Evolutionary conservation across 768 basidiomycete genomes (phyloP), one percentile per base, ranked within the genome.

Genomic region (Phanerodontia chrysosporium): DNA sequence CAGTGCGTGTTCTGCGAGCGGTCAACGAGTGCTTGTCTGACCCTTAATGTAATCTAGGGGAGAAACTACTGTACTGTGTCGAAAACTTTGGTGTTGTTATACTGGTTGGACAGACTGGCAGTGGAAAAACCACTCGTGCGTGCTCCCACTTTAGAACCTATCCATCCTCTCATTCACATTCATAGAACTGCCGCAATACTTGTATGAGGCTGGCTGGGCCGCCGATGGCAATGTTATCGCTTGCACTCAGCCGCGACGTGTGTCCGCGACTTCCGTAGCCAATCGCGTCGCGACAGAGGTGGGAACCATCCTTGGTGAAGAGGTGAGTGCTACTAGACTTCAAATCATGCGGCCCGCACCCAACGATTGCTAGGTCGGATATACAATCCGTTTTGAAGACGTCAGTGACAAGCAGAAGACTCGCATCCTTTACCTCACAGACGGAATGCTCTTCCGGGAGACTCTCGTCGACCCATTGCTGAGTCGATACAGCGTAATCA

Each of bases 401-500:
- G 85, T 96, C 54, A 91, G 88, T 66, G 83, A 83, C 69, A 92
- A 90, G 66, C 83, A 89, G 28, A 78, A 84, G 54, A 98, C 97
- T 1, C 82, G 92, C 27, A 92, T 99, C 70, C 81, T 94, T 44
- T 99, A 98, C 72, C 83, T 98, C 84, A 99, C 97, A 30, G 97
- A 99, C 71, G 97, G 97, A 46, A 95, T 98, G 87, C 85, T 99
- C 36, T 98, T 98, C 71, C 84, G 95, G 59, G 95, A 98, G 74
- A 88, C 89, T 24, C 81, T 98, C 66, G 77, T 95, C 36, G 96
- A 99, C 69, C 97, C 97, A 18, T 73, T 98, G 28, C 79, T 99
- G 53, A 92, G 89, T 69, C 86, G 88, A 25, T 98, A 95, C 67
- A 96, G 93, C 67, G 93, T 95, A 10, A 89, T 98, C 61, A 98